Percentiles rank a stretch among this genome's conserved stretches.
Conservation (phyloP, 73 alveolate species). For the Symbiodinium pilosum region DNA sequence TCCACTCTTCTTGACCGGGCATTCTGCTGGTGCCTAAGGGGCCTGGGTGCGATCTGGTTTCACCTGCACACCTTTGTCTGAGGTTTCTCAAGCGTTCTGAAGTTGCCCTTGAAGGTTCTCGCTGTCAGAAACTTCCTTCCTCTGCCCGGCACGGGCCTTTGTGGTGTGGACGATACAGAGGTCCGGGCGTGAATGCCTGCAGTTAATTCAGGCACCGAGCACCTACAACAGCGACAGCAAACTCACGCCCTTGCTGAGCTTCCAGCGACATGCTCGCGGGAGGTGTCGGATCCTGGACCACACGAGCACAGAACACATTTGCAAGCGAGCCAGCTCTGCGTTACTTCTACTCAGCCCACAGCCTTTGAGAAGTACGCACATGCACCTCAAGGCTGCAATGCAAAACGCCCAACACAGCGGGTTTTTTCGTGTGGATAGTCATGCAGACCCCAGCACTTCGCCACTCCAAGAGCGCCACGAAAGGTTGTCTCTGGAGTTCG, state of each 20-base stretch:
- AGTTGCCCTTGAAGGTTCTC: background rate
- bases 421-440: background rate
- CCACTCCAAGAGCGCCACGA: background rate
- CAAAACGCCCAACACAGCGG: background rate
- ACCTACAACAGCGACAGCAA: too few relatives aligned
- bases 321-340: too few relatives aligned
- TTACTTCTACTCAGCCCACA: background rate
- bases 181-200: conserved; percentile 4
- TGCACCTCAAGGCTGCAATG: background rate
- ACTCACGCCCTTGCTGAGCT: background rate
- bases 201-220: background rate
- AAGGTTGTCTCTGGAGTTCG: conserved; percentile 10
- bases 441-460: background rate
- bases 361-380: conserved; percentile 23
- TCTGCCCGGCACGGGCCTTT: background rate
- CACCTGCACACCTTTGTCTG: background rate
- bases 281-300: background rate
- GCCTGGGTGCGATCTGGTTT: too few relatives aligned
- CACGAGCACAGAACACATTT: background rate
- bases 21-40: too few relatives aligned
- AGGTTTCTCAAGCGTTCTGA: background rate
- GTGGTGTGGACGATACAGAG: background rate
- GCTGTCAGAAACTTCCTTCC: background rate
- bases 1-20: too few relatives aligned
- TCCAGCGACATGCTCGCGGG: background rate